A percentile compares a stretch with the other conserved stretches of the same genome.
phyloP scores from a whole-genome alignment of 116 monocot genomes.

The Dioscorea cayenensis region DNA sequence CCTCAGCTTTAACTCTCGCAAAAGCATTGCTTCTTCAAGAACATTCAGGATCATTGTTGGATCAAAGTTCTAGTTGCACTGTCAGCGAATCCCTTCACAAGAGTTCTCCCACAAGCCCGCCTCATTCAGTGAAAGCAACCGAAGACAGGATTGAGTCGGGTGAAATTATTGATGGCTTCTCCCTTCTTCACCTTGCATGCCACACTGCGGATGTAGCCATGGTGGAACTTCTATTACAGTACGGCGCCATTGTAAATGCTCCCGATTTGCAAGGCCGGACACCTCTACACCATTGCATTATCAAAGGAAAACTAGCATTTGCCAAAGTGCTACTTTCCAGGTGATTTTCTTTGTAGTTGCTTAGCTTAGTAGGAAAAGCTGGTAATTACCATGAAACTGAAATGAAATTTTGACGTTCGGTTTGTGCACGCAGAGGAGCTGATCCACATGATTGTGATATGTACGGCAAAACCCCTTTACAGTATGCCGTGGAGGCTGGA shows the following conservation, averaged over 20 bases:
- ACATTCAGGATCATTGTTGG: slow-evolving; percentile 21
- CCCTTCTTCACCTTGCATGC: slow-evolving; percentile 89
- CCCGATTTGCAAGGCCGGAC: slow-evolving; percentile 54
- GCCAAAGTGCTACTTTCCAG: slow-evolving; percentile 74
- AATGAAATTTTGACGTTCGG: background rate
- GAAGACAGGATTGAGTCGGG: slow-evolving; percentile 27
- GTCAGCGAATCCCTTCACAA: slow-evolving; percentile 28
- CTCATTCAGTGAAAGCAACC: slow-evolving; percentile 18
- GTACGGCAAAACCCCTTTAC: slow-evolving; percentile 57
- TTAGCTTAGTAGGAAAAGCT: background rate
- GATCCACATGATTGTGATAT: slow-evolving; percentile 40
- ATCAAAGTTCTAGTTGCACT: slow-evolving; percentile 23
- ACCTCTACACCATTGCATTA: slow-evolving; percentile 83
- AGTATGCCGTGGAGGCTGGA: slow-evolving; percentile 46
- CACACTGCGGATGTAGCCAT: slow-evolving; percentile 85
- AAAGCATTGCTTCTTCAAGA: slow-evolving; percentile 76
- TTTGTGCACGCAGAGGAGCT: slow-evolving; percentile 49
- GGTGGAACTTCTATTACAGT: slow-evolving; percentile 93
- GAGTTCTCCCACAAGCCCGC: slow-evolving; percentile 26
- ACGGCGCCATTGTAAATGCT: slow-evolving; percentile 76
- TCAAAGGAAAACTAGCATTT: slow-evolving; percentile 49
- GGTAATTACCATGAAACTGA: background rate
- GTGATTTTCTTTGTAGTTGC: slow-evolving; percentile 25
- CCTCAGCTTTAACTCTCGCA: slow-evolving; percentile 48
- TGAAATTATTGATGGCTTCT: slow-evolving; percentile 56